phyloP scores from a whole-genome alignment of 139 green algal genomes.

The Nannochloris sp. region DNA sequence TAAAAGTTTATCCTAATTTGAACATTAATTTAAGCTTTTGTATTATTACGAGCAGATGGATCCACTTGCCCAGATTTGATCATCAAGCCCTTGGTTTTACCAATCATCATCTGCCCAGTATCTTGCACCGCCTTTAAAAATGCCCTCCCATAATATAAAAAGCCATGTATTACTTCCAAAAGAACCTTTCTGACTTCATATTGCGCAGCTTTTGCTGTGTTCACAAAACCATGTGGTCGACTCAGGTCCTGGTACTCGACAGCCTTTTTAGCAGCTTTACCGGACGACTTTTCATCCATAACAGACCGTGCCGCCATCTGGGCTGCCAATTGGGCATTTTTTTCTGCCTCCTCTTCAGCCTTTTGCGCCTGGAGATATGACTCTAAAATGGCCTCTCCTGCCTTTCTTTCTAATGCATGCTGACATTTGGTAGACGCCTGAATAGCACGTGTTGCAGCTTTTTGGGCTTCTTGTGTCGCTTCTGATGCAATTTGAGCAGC shows the following conservation, averaged over 20 bases:
- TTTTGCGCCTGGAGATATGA: not conserved
- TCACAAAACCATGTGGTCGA: conserved; percentile 7
- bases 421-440: not conserved
- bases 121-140: not conserved
- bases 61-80: not conserved
- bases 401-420: not conserved
- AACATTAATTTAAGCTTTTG: not conserved
- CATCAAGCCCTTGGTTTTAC: not conserved
- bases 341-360: not conserved
- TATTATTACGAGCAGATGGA: not conserved
- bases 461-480: conserved; percentile 7
- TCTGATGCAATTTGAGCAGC: conserved; percentile 3
- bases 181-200: not conserved
- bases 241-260: not conserved
- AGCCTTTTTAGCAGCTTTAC: not conserved
- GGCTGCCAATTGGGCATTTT: not conserved
- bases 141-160: not conserved
- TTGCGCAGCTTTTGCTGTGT: not conserved
- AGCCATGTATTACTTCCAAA: not conserved
- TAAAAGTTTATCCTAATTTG: not conserved
- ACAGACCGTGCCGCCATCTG: conserved; percentile 1
- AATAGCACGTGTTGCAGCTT: conserved; percentile 1
- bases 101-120: not conserved
- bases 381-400: conserved; percentile 1
- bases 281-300: not conserved